A percentile compares a stretch with the other conserved stretches of the same genome.
Conservation (phyloP, 2,329 filamentous ascomycete species). For the Colletotrichum tropicicola region DNA sequence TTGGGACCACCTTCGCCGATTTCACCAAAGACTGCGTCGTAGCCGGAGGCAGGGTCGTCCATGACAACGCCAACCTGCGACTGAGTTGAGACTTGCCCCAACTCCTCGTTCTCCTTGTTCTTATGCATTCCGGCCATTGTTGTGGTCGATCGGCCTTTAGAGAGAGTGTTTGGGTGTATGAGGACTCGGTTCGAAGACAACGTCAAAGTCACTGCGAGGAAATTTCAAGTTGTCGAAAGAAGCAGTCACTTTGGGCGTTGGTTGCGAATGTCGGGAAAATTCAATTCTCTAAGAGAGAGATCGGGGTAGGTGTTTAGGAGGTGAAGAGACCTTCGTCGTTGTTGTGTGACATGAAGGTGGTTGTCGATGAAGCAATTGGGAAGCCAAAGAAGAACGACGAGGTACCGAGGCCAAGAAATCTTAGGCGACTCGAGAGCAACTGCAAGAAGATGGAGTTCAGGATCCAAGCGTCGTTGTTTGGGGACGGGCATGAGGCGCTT, state of each 20-base stretch:
- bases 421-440: background rate
- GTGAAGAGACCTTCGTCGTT: background rate
- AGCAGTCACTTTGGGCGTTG: constrained; percentile 7
- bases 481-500: constrained; percentile 16
- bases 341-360: constrained; percentile 1
- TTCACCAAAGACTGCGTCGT: constrained; percentile 42
- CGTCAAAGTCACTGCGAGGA: constrained; percentile 1
- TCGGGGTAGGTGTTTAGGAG: constrained; percentile 3
- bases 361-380: background rate
- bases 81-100: constrained; percentile 3
- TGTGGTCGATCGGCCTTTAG: background rate
- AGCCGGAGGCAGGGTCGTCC: constrained; percentile 12
- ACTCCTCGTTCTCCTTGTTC: constrained; percentile 21
- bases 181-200: background rate
- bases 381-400: background rate
- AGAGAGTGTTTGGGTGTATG: background rate
- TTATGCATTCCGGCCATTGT: background rate
- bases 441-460: constrained; percentile 1
- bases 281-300: background rate
- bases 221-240: background rate
- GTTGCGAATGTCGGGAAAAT: background rate
- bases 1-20: constrained; percentile 40
- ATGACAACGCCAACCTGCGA: constrained; percentile 20
- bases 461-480: background rate
- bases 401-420: background rate